Evolutionary conservation across 805 yeast genomes (phyloP).

Genomic region (Saccharomycopsis olivae): DNA sequence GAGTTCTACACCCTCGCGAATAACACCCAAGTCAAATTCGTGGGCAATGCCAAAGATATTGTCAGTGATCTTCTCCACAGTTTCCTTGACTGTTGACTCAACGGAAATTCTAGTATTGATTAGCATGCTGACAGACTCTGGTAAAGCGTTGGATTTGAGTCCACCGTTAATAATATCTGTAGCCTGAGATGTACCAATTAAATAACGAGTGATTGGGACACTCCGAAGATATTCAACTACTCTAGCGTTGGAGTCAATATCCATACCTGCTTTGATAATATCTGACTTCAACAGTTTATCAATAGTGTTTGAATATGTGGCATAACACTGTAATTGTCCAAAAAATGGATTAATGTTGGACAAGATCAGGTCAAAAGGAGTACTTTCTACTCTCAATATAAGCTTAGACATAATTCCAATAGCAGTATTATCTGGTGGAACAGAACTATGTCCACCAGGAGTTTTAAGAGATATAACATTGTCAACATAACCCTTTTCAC

Average conservation of each 20-base stretch:
- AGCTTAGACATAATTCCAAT: conserved; percentile 65
- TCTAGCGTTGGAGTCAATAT: conserved; percentile 26
- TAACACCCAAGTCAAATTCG: conserved; percentile 38
- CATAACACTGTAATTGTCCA: conserved; percentile 49
- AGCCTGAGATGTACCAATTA: conserved; percentile 56
- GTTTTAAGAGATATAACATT: conserved; percentile 40
- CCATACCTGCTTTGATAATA: conserved; percentile 28
- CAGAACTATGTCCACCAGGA: conserved; percentile 72
- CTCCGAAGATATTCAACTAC: conserved; percentile 23
- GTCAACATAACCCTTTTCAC: conserved; percentile 53
- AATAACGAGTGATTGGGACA: conserved; percentile 24
- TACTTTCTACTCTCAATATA: conserved; percentile 42
- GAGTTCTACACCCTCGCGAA: conserved; percentile 27
- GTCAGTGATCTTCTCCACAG: conserved; percentile 28
- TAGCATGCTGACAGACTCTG: conserved; percentile 45
- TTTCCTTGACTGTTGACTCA: conserved; percentile 39
- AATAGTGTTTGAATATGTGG: conserved; percentile 34
- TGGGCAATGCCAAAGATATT: conserved; percentile 34
- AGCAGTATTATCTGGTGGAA: conserved; percentile 75
- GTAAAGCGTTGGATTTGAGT: conserved; percentile 65
- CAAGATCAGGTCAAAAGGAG: conserved; percentile 40
- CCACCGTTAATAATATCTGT: conserved; percentile 63
- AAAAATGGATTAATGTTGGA: conserved; percentile 50
- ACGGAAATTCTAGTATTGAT: conserved; percentile 58
- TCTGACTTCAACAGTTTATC: conserved; percentile 22